Conservation (phyloP, 2,329 filamentous ascomycete species). For the Geosmithia putterillii region DNA sequence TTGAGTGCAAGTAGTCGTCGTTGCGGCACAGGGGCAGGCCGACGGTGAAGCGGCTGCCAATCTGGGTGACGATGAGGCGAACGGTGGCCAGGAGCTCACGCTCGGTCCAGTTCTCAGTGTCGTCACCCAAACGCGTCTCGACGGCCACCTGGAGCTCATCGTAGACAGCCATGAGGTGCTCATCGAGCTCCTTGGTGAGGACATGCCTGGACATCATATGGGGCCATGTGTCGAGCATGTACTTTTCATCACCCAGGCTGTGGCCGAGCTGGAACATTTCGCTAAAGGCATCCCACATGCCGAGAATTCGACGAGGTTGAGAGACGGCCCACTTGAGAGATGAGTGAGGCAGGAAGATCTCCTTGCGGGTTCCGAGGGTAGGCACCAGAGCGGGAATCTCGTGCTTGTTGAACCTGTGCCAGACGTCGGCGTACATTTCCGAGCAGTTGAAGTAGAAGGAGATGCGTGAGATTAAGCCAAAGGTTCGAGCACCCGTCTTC, state of each 20-base stretch:
- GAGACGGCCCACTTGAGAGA: constrained; percentile 24
- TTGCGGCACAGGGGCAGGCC: constrained; percentile 13
- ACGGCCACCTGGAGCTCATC: constrained; percentile 20
- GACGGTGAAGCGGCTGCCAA: constrained; percentile 17
- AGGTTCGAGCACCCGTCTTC: constrained; percentile 3
- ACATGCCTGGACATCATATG: constrained; percentile 12
- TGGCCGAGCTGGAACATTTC: constrained; percentile 24
- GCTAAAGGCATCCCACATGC: constrained; percentile 19
- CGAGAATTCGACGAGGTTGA: constrained; percentile 24
- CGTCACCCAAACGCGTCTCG: constrained; percentile 18
- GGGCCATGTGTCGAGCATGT: constrained; percentile 22
- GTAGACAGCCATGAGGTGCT: constrained; percentile 13
- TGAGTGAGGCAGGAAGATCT: constrained; percentile 26
- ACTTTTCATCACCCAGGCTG: constrained; percentile 21
- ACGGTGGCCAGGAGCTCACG: constrained; percentile 14
- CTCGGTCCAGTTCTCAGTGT: constrained; percentile 20
- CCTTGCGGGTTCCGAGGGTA: constrained; percentile 22
- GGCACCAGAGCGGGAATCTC: constrained; percentile 26
- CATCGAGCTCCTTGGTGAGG: constrained; percentile 19
- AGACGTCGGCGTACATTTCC: constrained; percentile 15
- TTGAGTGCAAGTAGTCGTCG: constrained; percentile 17
- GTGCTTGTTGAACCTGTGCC: constrained; percentile 26
- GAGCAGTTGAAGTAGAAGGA: constrained; percentile 16
- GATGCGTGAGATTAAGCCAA: constrained; percentile 15
- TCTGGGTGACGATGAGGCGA: constrained; percentile 16